These are phyloP conservation scores for Thuidium tamariscinum DNA, from an alignment of 225 moss, liverwort and hornwort genomes.

Conservation along the genomic window DNA sequence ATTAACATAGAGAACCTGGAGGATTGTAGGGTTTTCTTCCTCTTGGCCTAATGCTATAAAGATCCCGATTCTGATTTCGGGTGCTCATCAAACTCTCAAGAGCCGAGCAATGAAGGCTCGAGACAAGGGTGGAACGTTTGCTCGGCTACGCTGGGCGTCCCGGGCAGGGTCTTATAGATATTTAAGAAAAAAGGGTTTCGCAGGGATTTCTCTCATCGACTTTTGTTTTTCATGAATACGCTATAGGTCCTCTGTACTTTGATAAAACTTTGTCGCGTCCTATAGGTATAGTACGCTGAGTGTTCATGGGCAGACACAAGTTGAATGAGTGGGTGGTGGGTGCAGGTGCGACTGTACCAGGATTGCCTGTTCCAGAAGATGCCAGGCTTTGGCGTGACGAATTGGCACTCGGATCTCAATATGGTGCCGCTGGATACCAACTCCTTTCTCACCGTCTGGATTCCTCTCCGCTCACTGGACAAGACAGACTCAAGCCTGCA, in stretches of 20 bases:
- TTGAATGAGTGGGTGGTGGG: neutral
- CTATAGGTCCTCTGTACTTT: neutral
- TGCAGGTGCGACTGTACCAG: constrained; percentile 52
- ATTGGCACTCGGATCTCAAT: constrained; percentile 64
- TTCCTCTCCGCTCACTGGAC: constrained; percentile 40
- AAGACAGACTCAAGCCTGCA: constrained; percentile 44
- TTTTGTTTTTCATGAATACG: neutral
- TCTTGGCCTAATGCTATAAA: neutral
- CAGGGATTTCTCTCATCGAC: neutral
- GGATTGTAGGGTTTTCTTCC: neutral
- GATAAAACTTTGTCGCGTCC: neutral
- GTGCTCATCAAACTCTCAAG: neutral
- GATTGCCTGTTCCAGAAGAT: constrained; percentile 58
- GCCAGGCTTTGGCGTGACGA: constrained; percentile 52
- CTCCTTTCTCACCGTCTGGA: constrained; percentile 56
- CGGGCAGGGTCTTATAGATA: too few relatives aligned
- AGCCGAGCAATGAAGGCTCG: neutral
- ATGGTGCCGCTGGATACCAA: constrained; percentile 64
- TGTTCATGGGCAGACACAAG: neutral
- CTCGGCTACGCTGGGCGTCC: neutral
- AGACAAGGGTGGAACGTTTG: neutral
- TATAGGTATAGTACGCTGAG: too few relatives aligned
- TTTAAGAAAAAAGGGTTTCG: neutral
- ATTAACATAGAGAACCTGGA: neutral
- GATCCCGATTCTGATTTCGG: neutral